Evolutionary conservation across 352 stramenopile genomes (phyloP), one percentile per base, ranked within the genome.

Genomic region (Phytophthora litchii): DNA sequence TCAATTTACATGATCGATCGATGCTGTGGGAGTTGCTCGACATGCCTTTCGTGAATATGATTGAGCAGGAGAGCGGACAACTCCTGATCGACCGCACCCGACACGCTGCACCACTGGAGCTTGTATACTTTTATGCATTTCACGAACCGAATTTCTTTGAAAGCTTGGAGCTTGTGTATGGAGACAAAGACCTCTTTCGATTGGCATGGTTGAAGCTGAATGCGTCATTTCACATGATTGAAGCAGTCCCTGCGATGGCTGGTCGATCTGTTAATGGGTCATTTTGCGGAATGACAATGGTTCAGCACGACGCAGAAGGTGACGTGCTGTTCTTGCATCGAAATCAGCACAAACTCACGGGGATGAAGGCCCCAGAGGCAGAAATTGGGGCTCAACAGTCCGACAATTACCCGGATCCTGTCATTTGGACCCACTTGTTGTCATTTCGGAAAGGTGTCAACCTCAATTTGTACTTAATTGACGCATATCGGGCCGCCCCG

Each of bases 371-470:
- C 4, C 38, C 40, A 17, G 53, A 48, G 16, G 53, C 59, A 21
- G 45, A 45, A 19, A 34, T 68, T 13, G 60, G 60, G n/a, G 46
- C 60, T 25, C 44, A 32, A 6, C 38, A 63, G 3, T n/a, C 60
- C 1, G 68, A 72, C 40, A 40, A 61, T 49, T 69, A 60, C 16
- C 62, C 67, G 14, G 75, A 85, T 41, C 76, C 72, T 1, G 61
- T 72, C 10, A 76, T 90, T 41, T 86, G 81, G 74, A 89, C 82
- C 17, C 80, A 90, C 38, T 52, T 92, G 42, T 51, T 84, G 58
- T 73, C 80, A 45, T 80, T 88, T 64, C 71, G 76, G 31, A 71
- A 70, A 16, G 72, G 55, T 13, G 66, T 60, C 0, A 66, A 46
- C 13, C 59, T 57, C 6, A 63, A 40, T 23, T 45, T 81, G 36